phyloP scores from a whole-genome alignment of 208 protist species.

The Trichomonas gallinae region DNA sequence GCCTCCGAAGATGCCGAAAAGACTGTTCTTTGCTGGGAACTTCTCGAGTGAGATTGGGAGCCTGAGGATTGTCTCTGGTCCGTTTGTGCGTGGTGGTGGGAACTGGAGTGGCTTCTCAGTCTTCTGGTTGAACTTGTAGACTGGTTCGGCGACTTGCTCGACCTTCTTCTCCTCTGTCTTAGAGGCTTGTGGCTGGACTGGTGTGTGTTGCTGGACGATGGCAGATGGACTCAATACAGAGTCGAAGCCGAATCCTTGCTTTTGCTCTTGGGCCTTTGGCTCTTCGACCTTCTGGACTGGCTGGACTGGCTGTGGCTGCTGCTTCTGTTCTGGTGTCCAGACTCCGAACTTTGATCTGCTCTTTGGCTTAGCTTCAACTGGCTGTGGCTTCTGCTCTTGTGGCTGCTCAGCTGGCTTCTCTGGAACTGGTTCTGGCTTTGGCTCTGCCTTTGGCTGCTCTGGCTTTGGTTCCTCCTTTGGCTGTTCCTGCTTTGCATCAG shows the following conservation, averaged over 20 bases:
- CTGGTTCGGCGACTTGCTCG: background rate
- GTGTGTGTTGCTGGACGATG: background rate
- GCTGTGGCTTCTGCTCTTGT: background rate
- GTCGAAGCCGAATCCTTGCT: background rate
- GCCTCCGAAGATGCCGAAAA: background rate
- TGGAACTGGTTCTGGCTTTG: background rate
- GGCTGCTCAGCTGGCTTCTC: background rate
- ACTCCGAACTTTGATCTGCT: background rate
- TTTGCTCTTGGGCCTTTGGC: background rate
- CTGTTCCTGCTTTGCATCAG: background rate
- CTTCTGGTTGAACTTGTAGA: background rate
- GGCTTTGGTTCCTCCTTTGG: background rate
- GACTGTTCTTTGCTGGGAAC: background rate
- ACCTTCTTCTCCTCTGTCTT: background rate
- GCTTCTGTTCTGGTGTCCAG: background rate
- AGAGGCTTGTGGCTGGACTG: too few relatives aligned
- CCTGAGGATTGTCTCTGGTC: background rate
- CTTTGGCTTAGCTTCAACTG: background rate
- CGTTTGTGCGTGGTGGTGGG: background rate
- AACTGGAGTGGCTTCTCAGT: background rate
- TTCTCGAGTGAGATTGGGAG: background rate
- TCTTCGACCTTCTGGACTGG: background rate
- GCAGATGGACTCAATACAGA: background rate
- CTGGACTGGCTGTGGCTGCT: background rate
- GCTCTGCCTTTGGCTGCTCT: background rate